Conservation (phyloP, 2,329 filamentous ascomycete species). For the Arachnopeziza araneosa region DNA sequence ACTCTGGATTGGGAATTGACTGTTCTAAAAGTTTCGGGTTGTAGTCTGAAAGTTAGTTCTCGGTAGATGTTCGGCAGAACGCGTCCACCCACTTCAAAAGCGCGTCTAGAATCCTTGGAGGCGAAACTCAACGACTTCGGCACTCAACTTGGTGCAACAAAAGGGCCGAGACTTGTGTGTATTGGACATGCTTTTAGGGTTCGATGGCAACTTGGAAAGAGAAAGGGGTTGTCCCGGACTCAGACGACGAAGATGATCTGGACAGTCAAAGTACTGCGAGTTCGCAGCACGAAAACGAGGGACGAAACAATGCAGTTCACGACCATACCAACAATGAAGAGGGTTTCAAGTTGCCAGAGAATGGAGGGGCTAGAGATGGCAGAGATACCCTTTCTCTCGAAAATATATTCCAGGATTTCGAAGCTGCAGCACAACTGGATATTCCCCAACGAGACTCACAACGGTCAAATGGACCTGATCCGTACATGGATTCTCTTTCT, state of each 20-base stretch:
- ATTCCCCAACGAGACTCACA: not conserved
- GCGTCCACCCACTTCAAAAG: not conserved
- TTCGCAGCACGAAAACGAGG: not conserved
- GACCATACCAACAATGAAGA: not conserved
- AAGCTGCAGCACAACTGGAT: not conserved
- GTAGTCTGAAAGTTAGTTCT: not conserved
- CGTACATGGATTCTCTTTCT: not conserved
- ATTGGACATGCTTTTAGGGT: not conserved
- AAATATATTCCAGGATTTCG: not conserved
- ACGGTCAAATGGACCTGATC: not conserved
- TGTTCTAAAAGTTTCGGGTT: too few species aligned
- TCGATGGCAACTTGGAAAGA: constrained; percentile 33
- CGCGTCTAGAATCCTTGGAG: not conserved
- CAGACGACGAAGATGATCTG: constrained; percentile 31
- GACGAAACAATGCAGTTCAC: constrained; percentile 1
- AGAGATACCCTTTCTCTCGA: not conserved
- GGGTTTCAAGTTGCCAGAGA: not conserved
- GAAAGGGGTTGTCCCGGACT: constrained; percentile 32
- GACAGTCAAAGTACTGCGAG: constrained; percentile 17
- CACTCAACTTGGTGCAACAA: too few species aligned
- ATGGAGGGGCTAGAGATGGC: not conserved
- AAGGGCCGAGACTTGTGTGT: not conserved
- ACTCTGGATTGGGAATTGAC: not conserved
- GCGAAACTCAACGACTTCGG: not conserved
- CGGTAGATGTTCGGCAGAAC: not conserved